phyloP scores from a whole-genome alignment of 129 eudicot genomes.

The Kitagawia praeruptora region DNA sequence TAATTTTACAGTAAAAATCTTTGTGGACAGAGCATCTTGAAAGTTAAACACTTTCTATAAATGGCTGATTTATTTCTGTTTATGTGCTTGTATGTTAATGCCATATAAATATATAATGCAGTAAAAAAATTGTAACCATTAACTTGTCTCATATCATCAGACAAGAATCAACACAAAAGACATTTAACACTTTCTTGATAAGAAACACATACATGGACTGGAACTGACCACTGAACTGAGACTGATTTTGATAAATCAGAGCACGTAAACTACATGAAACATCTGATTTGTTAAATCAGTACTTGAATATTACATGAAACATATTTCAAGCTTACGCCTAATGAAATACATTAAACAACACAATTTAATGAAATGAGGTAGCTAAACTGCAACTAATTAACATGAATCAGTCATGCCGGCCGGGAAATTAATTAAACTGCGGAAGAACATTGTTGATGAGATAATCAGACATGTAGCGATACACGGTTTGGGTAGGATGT shows the following conservation, averaged over 20 bases:
- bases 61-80: no score
- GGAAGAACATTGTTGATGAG: background rate
- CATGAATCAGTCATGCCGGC: background rate
- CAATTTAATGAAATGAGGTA: background rate
- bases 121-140: no score
- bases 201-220: background rate
- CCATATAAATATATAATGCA: no score
- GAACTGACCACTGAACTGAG: background rate
- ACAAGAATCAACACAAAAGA: background rate
- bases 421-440: background rate
- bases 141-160: background rate
- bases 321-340: background rate
- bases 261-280: no score
- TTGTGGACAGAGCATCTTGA: no score
- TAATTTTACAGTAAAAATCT: no score
- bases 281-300: no score
- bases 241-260: no score
- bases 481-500: conserved; percentile 3
- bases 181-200: background rate
- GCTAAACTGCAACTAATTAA: background rate
- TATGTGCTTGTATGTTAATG: no score
- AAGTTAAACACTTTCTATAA: no score
- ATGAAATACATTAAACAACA: background rate
- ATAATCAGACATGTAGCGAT: background rate
- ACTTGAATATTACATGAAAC: background rate